phyloP scores from a whole-genome alignment of 257 asterid genomes.

The Nicotiana obtusifolia region DNA sequence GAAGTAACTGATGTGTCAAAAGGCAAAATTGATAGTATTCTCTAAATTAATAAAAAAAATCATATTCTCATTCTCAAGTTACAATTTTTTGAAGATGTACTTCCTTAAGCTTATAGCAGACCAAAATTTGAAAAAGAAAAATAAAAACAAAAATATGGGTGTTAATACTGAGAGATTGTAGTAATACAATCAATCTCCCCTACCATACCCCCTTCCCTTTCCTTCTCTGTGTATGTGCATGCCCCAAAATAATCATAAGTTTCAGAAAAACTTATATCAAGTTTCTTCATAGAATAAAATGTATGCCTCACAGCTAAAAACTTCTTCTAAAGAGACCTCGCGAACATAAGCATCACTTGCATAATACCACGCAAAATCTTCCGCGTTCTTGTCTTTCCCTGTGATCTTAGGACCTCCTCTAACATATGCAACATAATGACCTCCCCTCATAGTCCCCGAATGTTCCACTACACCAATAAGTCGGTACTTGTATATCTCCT shows the following conservation, averaged over 20 bases:
- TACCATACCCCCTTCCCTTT: slow-evolving; percentile 9
- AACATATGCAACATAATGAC: slow-evolving; percentile 79
- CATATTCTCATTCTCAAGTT: background rate
- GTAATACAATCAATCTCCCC: slow-evolving; percentile 19
- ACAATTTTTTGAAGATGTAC: background rate
- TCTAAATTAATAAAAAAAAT: background rate
- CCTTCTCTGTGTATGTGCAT: background rate
- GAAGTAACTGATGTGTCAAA: background rate
- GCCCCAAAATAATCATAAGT: slow-evolving; percentile 6
- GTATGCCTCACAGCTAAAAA: slow-evolving; percentile 62
- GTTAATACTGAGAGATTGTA: slow-evolving; percentile 1
- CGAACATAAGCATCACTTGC: slow-evolving; percentile 70
- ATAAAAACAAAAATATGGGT: background rate
- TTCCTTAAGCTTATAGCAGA: background rate
- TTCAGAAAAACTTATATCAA: slow-evolving; percentile 24
- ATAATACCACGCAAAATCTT: slow-evolving; percentile 53
- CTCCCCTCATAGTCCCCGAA: slow-evolving; percentile 74
- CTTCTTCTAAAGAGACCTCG: slow-evolving; percentile 58
- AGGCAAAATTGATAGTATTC: background rate
- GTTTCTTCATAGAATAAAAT: slow-evolving; percentile 67
- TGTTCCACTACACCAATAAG: slow-evolving; percentile 82
- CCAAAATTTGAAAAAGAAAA: background rate
- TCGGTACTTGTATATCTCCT: slow-evolving; percentile 31
- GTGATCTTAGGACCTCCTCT: slow-evolving; percentile 39
- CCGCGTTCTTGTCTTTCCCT: background rate